Conservation (phyloP, 768 basidiomycete species). For the Cystoderma amianthinum region DNA sequence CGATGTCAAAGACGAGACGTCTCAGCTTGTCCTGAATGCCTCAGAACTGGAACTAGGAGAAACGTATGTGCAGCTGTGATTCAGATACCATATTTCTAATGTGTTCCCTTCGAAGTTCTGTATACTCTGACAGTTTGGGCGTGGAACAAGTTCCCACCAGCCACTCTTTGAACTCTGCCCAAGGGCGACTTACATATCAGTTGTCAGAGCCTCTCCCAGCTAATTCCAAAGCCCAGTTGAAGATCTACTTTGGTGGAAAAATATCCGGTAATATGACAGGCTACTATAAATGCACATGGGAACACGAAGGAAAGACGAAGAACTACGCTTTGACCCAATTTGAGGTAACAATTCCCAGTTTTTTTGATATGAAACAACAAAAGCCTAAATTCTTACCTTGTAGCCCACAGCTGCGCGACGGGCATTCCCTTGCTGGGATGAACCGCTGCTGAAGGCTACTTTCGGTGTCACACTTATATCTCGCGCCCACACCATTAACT, state of each 20-base stretch:
- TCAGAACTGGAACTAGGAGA: constrained; percentile 15
- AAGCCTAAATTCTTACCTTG: no score
- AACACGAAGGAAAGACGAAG: constrained; percentile 56
- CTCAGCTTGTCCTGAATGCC: constrained; percentile 59
- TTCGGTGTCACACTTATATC: constrained; percentile 75
- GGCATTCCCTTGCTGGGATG: constrained; percentile 90
- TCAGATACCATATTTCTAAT: neutral
- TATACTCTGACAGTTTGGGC: constrained; percentile 50
- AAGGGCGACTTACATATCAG: constrained; percentile 59
- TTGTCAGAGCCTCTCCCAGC: constrained; percentile 56
- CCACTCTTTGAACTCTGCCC: constrained; percentile 47
- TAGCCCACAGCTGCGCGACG: constrained; percentile 83
- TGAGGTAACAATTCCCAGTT: no score
- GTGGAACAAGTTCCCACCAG: constrained; percentile 35
- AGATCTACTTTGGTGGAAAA: constrained; percentile 60
- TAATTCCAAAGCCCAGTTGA: constrained; percentile 64
- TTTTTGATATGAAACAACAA: no score
- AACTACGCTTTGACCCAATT: constrained; percentile 86
- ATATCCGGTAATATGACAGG: constrained; percentile 74
- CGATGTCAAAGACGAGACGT: constrained; percentile 55
- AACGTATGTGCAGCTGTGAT: constrained; percentile 25
- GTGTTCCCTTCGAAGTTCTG: constrained; percentile 24
- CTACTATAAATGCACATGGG: constrained; percentile 69
- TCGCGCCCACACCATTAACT: constrained; percentile 62
- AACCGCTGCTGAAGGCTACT: constrained; percentile 85